These are phyloP conservation scores for Phytophthora fragariae DNA, from an alignment of 352 stramenopile genomes.

Conservation along the genomic window DNA sequence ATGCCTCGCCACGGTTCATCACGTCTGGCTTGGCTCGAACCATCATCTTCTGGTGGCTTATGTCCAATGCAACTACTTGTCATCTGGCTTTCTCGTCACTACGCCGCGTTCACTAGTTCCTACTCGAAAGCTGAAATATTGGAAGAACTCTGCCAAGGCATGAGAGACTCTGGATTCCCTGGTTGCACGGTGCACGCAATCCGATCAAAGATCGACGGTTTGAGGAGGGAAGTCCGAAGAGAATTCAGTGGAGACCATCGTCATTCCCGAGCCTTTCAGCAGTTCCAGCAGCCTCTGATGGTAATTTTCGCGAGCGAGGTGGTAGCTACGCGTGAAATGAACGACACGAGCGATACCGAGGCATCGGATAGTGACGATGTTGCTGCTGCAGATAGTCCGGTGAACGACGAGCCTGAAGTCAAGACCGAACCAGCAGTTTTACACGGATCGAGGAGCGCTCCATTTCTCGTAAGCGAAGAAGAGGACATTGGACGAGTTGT, in stretches of 20 bases:
- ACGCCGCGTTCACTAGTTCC: slow-evolving; percentile 8
- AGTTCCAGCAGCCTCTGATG: slow-evolving; percentile 18
- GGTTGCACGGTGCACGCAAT: slow-evolving; percentile 16
- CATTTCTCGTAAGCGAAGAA: neutral
- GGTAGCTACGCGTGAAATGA: neutral
- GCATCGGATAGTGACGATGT: neutral
- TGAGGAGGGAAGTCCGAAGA: slow-evolving; percentile 19
- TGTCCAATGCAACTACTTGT: slow-evolving; percentile 26
- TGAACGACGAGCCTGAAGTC: neutral
- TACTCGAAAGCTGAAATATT: slow-evolving; percentile 19
- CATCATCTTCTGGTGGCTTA: slow-evolving; percentile 8
- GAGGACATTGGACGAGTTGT: neutral
- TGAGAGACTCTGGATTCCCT: slow-evolving; percentile 14
- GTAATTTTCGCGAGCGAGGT: slow-evolving; percentile 15
- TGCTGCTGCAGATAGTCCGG: neutral
- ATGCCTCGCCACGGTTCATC: slow-evolving; percentile 7
- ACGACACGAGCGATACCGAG: slow-evolving; percentile 16
- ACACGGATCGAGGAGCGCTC: slow-evolving; percentile 5
- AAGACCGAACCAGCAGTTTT: slow-evolving; percentile 1
- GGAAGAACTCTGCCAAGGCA: slow-evolving; percentile 21
- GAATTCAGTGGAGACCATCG: slow-evolving; percentile 11
- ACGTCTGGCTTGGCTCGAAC: slow-evolving; percentile 21
- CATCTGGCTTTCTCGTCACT: slow-evolving; percentile 21
- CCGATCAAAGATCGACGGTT: slow-evolving; percentile 25
- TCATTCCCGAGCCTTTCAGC: slow-evolving; percentile 18